A percentile compares a stretch with the other conserved stretches of the same genome.
Evolutionary conservation across 2,329 filamentous ascomycete genomes (phyloP).

Genomic region (Aspergillus neoniger): DNA sequence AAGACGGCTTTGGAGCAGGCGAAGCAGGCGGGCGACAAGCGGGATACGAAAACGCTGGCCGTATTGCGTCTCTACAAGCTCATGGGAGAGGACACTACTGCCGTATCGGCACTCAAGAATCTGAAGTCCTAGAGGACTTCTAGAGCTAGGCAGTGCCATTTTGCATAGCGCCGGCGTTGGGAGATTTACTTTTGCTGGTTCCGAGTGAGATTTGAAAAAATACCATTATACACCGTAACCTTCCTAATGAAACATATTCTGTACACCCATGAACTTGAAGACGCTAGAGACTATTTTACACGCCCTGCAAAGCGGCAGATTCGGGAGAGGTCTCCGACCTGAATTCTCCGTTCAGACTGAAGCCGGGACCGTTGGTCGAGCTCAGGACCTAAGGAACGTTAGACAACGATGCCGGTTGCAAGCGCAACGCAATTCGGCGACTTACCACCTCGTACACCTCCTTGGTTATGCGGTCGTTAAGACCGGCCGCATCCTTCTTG

Average conservation of each 20-base stretch:
- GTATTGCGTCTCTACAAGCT: conserved; percentile 63
- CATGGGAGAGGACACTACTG: conserved; percentile 62
- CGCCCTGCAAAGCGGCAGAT: conserved; percentile 48
- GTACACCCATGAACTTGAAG: conserved; percentile 36
- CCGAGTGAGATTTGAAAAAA: conserved; percentile 29
- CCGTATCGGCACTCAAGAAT: conserved; percentile 58
- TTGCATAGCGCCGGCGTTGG: conserved; percentile 51
- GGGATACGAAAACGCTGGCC: conserved; percentile 51
- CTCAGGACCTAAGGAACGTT: conserved; percentile 67
- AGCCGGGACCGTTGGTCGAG: conserved; percentile 81
- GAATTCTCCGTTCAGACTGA: conserved; percentile 82
- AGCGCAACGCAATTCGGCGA: conserved; percentile 17
- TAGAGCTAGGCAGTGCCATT: not conserved
- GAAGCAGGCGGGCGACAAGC: conserved; percentile 39
- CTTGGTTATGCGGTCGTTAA: conserved; percentile 68
- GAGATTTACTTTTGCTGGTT: conserved; percentile 15
- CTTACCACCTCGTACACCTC: conserved; percentile 70
- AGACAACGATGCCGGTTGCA: not conserved
- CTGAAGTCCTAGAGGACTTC: conserved; percentile 24
- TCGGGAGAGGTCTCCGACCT: conserved; percentile 61
- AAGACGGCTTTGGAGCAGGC: conserved; percentile 63
- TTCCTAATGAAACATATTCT: conserved; percentile 47
- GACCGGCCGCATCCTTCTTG: conserved; percentile 71
- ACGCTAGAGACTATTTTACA: conserved; percentile 58
- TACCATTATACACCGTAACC: conserved; percentile 46